phyloP scores from a whole-genome alignment of 2,329 filamentous ascomycete species.

The Colletotrichum sp. region DNA sequence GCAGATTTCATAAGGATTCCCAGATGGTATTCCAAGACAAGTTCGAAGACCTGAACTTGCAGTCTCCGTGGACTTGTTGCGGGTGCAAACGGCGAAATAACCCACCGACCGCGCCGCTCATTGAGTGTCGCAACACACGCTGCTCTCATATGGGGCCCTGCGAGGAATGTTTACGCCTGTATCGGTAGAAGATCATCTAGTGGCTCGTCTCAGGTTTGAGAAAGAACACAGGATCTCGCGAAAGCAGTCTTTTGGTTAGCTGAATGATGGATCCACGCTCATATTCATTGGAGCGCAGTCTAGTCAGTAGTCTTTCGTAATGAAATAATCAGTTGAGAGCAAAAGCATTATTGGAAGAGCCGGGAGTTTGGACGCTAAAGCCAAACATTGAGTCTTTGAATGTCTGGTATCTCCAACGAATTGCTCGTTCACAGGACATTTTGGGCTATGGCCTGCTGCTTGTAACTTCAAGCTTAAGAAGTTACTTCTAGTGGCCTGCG shows the following conservation, averaged over 20 bases:
- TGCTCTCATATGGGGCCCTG: not conserved
- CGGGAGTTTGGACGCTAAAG: not conserved
- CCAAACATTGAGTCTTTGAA: not conserved
- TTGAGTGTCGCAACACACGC: fast-evolving
- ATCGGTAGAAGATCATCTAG: not conserved
- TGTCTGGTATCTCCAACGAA: not conserved
- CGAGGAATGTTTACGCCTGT: not conserved
- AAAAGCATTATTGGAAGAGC: not conserved
- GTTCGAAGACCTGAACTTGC: not conserved
- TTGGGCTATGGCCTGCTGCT: too few species aligned
- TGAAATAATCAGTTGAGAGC: not conserved
- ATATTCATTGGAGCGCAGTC: not conserved
- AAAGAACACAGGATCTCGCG: not conserved
- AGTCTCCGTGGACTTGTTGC: not conserved
- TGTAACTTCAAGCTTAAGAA: too few species aligned
- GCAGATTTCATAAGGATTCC: not conserved
- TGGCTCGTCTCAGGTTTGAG: not conserved
- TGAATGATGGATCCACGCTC: not conserved
- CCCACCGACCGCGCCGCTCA: fast-evolving
- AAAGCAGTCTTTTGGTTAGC: not conserved
- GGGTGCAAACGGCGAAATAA: fast-evolving
- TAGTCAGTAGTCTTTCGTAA: not conserved
- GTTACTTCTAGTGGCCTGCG: too few species aligned
- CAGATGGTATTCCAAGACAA: not conserved
- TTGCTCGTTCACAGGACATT: not conserved